Conservation (phyloP, 2,329 filamentous ascomycete species). For the Fusarium secorum region DNA sequence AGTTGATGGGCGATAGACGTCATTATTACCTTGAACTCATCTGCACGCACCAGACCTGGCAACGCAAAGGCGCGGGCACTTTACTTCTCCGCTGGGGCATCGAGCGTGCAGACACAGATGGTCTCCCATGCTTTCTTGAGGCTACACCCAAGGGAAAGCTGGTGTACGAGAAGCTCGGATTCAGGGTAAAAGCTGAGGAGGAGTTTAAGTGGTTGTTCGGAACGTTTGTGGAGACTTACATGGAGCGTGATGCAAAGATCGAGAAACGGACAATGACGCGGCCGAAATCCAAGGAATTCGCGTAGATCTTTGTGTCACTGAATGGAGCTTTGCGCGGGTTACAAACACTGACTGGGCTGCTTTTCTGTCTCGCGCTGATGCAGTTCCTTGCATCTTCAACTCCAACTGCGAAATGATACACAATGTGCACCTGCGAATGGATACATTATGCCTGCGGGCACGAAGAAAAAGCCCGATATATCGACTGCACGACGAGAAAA, state of each 20-base stretch:
- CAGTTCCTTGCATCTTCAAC: neutral
- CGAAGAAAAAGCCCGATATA: constrained; percentile 29
- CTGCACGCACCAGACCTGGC: constrained; percentile 51
- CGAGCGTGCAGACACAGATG: constrained; percentile 53
- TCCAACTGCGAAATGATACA: constrained; percentile 10
- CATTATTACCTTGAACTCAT: constrained; percentile 61
- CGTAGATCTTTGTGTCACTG: constrained; percentile 23
- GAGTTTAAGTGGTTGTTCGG: constrained; percentile 46
- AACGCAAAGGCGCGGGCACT: constrained; percentile 56
- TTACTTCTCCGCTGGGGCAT: constrained; percentile 58
- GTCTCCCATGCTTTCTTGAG: constrained; percentile 57
- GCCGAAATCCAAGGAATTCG: constrained; percentile 8
- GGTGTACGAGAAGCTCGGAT: constrained; percentile 60
- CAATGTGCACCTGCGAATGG: constrained; percentile 36
- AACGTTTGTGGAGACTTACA: constrained; percentile 47
- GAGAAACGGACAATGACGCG: constrained; percentile 13
- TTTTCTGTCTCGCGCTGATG: neutral
- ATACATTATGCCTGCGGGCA: constrained; percentile 29
- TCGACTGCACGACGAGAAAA: constrained; percentile 24
- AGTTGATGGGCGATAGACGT: constrained; percentile 50
- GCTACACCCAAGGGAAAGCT: constrained; percentile 56
- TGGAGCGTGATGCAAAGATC: constrained; percentile 42
- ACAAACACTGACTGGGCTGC: neutral
- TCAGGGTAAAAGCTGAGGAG: constrained; percentile 49
- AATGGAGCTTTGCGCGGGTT: neutral